These are phyloP conservation scores for Nannochloropsis salina DNA, from an alignment of 108 stramenopile species.

Conservation along the genomic window DNA sequence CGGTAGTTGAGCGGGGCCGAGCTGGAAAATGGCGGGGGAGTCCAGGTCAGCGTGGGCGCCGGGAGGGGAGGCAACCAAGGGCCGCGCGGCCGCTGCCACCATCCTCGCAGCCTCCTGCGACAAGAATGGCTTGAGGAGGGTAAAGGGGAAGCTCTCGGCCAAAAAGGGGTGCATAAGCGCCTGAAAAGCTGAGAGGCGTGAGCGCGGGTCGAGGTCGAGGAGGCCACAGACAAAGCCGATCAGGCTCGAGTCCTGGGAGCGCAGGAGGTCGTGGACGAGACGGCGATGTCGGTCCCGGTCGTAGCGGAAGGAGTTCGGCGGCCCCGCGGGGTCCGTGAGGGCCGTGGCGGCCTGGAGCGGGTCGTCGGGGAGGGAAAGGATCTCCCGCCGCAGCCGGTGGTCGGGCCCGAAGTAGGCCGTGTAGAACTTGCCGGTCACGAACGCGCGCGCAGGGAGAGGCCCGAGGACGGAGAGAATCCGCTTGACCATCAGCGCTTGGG, in stretches of 20 bases:
- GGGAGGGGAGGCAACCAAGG: too few relatives aligned
- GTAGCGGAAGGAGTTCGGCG: neutral
- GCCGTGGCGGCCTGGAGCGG: constrained; percentile 7
- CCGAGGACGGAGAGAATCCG: constrained; percentile 35
- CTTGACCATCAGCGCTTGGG: constrained; percentile 21
- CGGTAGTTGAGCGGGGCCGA: too few relatives aligned
- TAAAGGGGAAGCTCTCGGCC: constrained; percentile 28
- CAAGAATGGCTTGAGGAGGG: constrained; percentile 17
- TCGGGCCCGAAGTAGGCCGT: constrained; percentile 35
- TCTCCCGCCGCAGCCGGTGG: constrained; percentile 23
- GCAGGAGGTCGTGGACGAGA: neutral
- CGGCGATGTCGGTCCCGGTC: neutral
- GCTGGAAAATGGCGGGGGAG: too few relatives aligned
- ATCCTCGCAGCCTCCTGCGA: neutral
- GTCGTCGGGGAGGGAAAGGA: neutral
- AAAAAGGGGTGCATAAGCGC: constrained; percentile 43
- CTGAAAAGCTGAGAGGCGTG: constrained; percentile 36
- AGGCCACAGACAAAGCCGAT: constrained; percentile 28
- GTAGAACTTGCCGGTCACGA: constrained; percentile 29
- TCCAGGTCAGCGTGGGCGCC: too few relatives aligned
- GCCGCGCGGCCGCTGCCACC: too few relatives aligned
- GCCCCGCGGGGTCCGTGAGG: constrained; percentile 12
- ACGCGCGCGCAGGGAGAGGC: constrained; percentile 29
- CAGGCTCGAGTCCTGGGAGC: constrained; percentile 27
- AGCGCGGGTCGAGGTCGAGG: constrained; percentile 32